Base-by-base conservation (phyloP, 148 eudicot species). In the Rhododendron vialii region DNA sequence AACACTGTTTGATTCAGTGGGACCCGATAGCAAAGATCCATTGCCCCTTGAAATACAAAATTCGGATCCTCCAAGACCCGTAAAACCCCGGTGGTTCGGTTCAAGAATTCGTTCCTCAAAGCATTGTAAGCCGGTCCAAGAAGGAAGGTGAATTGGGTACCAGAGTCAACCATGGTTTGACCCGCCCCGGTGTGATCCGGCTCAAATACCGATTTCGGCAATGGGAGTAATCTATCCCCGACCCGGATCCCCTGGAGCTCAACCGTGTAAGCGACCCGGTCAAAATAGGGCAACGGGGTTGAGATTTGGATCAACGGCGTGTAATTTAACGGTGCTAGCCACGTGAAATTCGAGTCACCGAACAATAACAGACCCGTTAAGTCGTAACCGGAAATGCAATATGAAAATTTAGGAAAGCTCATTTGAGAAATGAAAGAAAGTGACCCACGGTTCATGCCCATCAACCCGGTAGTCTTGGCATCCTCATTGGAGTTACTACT, bases 111-210 rank as follows among this genome's bases (percentile, higher is more conserved):
- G 71, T 87, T 86, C 77, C 83, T 92, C 30, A 96, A 76, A 12
- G 95, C 93, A 33, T 86, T 89, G 41, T 96, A 96, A 7, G 84
- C 98, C 41, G 93, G 91, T 3, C 96, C 99, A 15, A 96, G 96
- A 2, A 96, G 84, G 82, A 94, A 95, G 0, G 95, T 94, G 87
- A 94, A 96, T 79, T 96, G 99, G n/a, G 99, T 96, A 3, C 99
- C 99, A 5, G 99, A 96, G 83, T 96, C 99, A 13, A 96, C 94
- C 99, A 95, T 96, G 18, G 99, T 96, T 87, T 95, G 99, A 84
- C 98, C 99, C 75, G 99, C 98, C 13, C 99, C 99, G 28, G 98
- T 92, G 30, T 94, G 98, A 22, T 96, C 99, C 9, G 99, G 99
- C 47, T 88, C 91, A 8, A 93, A 88, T 1, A 95, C 78, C 3